These are phyloP conservation scores for Metarhizium robertsii DNA, from an alignment of 2,329 filamentous ascomycete species.

Conservation along the genomic window DNA sequence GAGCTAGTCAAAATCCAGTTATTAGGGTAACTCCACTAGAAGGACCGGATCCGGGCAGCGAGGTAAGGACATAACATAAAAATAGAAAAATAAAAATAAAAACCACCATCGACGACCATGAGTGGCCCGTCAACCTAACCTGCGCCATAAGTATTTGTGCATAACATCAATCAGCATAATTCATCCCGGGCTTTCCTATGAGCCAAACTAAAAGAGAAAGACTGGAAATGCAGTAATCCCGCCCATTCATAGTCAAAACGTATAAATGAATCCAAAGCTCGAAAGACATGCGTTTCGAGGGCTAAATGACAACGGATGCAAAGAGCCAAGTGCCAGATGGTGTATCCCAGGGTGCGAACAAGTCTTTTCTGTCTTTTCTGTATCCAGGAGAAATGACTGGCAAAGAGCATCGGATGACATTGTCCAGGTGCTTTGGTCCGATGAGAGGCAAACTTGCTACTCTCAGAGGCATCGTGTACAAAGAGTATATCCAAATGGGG, in stretches of 20 bases:
- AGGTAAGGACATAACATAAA: constrained; percentile 13
- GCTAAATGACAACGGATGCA: constrained; percentile 1
- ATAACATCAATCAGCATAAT: constrained; percentile 19
- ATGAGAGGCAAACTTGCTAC: constrained; percentile 21
- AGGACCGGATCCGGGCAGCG: constrained; percentile 25
- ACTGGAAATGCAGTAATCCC: constrained; percentile 3
- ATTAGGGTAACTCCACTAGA: constrained; percentile 17
- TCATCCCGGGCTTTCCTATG: constrained; percentile 19
- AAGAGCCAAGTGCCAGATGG: constrained; percentile 2
- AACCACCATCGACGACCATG: background rate
- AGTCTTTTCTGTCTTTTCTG: background rate
- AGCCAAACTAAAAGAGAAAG: background rate
- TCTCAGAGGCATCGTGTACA: constrained; percentile 15
- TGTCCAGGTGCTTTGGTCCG: constrained; percentile 15
- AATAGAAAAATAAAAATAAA: constrained; percentile 8
- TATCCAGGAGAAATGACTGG: constrained; percentile 10
- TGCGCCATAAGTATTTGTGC: constrained; percentile 16
- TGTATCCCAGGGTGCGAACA: constrained; percentile 4
- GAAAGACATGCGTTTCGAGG: constrained; percentile 1
- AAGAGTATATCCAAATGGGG: constrained; percentile 12
- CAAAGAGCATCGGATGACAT: constrained; percentile 14
- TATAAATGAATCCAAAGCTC: constrained; percentile 3
- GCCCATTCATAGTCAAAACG: constrained; percentile 16
- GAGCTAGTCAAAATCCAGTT: constrained; percentile 12
- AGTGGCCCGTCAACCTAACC: constrained; percentile 10